Conservation (phyloP, 2,329 filamentous ascomycete species). For the Cercospora beticola region DNA sequence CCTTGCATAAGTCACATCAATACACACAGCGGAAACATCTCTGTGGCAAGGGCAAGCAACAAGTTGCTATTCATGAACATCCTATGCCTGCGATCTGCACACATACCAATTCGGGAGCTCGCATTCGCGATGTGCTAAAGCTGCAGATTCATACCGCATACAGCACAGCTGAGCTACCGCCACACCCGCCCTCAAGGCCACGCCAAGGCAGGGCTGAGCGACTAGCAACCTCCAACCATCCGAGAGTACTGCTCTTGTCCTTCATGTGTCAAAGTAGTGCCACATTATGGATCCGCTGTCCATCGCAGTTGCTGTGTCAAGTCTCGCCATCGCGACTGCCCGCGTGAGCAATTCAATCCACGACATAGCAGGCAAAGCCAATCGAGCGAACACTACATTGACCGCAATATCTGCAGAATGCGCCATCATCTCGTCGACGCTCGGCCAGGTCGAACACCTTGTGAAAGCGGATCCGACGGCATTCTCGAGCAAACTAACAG, state of each 20-base stretch:
- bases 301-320: background rate
- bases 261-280: background rate
- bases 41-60: background rate
- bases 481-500: background rate
- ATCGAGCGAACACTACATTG: background rate
- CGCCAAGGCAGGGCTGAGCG: background rate
- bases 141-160: background rate
- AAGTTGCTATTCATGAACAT: background rate
- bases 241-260: background rate
- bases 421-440: background rate
- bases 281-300: background rate
- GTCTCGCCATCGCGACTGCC: background rate
- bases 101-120: background rate
- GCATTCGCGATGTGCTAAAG: background rate
- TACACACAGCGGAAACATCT: background rate
- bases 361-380: background rate
- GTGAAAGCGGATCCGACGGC: background rate
- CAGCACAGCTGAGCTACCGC: background rate
- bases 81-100: background rate
- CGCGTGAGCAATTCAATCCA: background rate
- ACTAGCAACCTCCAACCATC: background rate
- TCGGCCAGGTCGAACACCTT: background rate
- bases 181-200: background rate
- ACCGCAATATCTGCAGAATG: background rate
- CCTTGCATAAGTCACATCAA: background rate